phyloP scores from a whole-genome alignment of 352 stramenopile species.

The Phytophthora podocarpi region DNA sequence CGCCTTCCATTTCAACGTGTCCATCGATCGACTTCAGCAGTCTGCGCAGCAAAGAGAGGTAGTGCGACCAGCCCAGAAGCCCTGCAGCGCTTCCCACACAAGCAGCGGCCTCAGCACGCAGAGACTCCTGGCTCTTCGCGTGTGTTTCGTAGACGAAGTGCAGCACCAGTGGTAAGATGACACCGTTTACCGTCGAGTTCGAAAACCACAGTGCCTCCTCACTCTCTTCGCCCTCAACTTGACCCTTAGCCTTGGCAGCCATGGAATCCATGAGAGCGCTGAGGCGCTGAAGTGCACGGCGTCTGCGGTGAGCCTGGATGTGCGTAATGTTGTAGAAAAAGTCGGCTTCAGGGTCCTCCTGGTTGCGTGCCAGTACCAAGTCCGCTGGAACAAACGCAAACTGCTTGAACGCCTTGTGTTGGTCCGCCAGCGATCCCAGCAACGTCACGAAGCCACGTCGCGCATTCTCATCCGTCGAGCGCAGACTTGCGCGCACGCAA shows the following conservation, averaged over 20 bases:
- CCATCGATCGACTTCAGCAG: constrained; percentile 92
- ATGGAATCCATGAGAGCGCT: constrained; percentile 87
- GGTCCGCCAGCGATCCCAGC: constrained; percentile 72
- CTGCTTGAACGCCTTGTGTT: constrained; percentile 35
- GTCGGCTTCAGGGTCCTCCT: constrained; percentile 93
- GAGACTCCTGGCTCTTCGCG: constrained; percentile 91
- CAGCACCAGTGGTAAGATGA: constrained; percentile 95
- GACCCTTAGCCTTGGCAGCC: constrained; percentile 41
- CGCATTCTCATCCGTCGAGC: constrained; percentile 72
- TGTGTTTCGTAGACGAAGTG: constrained; percentile 97
- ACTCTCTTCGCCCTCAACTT: constrained; percentile 21
- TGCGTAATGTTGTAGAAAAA: constrained; percentile 99
- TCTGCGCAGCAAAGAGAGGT: constrained; percentile 91
- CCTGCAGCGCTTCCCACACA: constrained; percentile 91
- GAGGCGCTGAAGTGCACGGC: constrained; percentile 91
- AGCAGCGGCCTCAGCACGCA: constrained; percentile 93
- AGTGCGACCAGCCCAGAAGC: constrained; percentile 97
- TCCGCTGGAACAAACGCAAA: constrained; percentile 75
- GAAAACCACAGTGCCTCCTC: constrained; percentile 55
- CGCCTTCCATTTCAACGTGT: constrained; percentile 92
- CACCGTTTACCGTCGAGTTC: constrained; percentile 91
- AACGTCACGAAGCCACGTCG: constrained; percentile 88
- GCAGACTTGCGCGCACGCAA: constrained; percentile 83
- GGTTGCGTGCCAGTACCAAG: constrained; percentile 69
- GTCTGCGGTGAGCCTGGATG: constrained; percentile 97